Evolutionary conservation across 202 grass and related monocot species (phyloP).

Genomic region (Musa balbisiana): DNA sequence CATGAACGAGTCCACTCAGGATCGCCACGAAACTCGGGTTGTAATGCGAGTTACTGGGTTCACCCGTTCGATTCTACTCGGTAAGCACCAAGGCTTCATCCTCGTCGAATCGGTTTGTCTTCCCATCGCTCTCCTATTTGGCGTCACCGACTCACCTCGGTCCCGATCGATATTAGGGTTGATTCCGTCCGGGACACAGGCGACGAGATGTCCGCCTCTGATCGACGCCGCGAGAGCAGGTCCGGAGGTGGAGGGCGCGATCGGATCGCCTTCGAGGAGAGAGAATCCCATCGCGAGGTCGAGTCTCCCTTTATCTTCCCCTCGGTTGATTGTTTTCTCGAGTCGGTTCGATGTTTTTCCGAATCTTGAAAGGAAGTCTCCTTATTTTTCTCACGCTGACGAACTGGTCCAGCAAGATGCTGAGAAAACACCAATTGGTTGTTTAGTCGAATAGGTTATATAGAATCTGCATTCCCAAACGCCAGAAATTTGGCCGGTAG

Average conservation of each 20-base stretch:
- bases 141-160: too few relatives aligned
- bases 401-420: not conserved
- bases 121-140: not conserved
- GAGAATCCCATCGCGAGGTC: slow-evolving; percentile 16
- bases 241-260: not conserved
- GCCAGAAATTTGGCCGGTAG: not conserved
- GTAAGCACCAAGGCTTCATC: too few relatives aligned
- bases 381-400: not conserved
- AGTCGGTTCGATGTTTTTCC: not conserved
- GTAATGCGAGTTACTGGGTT: too few relatives aligned
- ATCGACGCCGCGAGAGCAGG: slow-evolving; percentile 2
- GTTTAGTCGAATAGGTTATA: not conserved
- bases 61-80: too few relatives aligned
- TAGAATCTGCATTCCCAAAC: not conserved
- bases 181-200: not conserved
- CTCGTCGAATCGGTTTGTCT: not conserved
- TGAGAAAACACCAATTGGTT: not conserved
- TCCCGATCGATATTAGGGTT: not conserved
- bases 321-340: not conserved
- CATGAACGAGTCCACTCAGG: too few relatives aligned
- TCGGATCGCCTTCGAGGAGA: not conserved
- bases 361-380: not conserved
- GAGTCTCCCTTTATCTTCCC: not conserved
- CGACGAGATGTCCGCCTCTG: not conserved
- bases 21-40: too few relatives aligned